A percentile compares a stretch with the other conserved stretches of the same genome.
phyloP scores from a whole-genome alignment of 192 early-diverging fungal species.

The Backusella macrospora region DNA sequence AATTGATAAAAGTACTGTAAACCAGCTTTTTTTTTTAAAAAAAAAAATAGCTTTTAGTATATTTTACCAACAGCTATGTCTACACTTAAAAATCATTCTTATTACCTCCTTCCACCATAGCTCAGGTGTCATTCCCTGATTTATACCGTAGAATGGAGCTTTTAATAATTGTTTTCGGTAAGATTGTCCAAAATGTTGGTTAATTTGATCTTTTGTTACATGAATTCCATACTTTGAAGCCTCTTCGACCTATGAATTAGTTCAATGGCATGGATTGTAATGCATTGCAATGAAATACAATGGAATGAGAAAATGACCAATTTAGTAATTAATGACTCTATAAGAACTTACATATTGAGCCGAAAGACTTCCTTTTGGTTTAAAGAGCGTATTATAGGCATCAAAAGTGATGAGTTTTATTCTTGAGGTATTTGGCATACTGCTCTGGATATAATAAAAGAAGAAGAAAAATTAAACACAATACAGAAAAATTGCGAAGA shows the following conservation, averaged over 20 bases:
- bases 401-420: conserved; percentile 65
- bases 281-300: background rate
- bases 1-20: conserved; percentile 44
- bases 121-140: conserved; percentile 43
- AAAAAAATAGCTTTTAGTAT: background rate
- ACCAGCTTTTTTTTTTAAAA: conserved; percentile 37
- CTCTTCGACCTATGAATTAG: conserved; percentile 33
- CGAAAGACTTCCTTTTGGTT: conserved; percentile 47
- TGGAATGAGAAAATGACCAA: background rate
- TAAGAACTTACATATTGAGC: conserved; percentile 42
- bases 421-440: conserved; percentile 14
- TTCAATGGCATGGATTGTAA: no score
- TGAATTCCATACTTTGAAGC: conserved; percentile 47
- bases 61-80: background rate
- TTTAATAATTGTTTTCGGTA: conserved; percentile 41
- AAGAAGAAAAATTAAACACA: background rate
- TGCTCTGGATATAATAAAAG: background rate
- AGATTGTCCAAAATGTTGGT: conserved; percentile 41
- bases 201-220: conserved; percentile 36
- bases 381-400: conserved; percentile 64
- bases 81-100: background rate
- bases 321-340: no score
- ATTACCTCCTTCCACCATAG: conserved; percentile 61
- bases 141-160: conserved; percentile 58
- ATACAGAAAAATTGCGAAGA: no score